Evolutionary conservation across 441 rosid species (phyloP).

Genomic region (Euphorbia schlechtendalii): DNA sequence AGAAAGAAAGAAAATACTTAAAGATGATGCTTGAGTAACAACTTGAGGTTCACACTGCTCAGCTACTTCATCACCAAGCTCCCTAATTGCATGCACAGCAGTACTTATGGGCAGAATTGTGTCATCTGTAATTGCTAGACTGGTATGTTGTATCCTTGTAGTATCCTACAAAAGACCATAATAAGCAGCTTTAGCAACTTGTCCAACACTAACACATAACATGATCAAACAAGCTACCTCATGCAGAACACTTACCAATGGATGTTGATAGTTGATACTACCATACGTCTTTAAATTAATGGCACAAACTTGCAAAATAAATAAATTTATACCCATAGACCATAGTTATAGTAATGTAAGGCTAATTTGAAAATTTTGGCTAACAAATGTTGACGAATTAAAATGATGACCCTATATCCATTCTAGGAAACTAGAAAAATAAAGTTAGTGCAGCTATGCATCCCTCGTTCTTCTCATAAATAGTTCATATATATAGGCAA

Average conservation of each 20-base stretch:
- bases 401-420: not conserved
- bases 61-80: slow-evolving; percentile 29
- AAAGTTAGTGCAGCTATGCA: not conserved
- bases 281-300: not conserved
- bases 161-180: slow-evolving; percentile 27
- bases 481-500: not conserved
- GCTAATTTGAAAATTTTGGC: not conserved
- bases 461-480: not conserved
- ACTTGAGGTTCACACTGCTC: slow-evolving; percentile 48
- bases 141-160: slow-evolving; percentile 18
- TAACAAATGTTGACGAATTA: not conserved
- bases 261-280: not conserved
- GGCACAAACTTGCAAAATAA: not conserved
- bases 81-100: slow-evolving; percentile 34
- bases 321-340: not conserved
- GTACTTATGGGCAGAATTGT: slow-evolving; percentile 33
- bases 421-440: not conserved
- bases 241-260: not conserved
- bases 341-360: not conserved
- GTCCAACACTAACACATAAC: not conserved
- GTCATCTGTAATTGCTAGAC: slow-evolving; percentile 40
- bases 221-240: not conserved
- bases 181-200: not conserved
- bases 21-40: slow-evolving; percentile 59
- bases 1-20: slow-evolving; percentile 32